Evolutionary conservation across 257 asterid genomes (phyloP), one percentile per base, ranked within the genome.

Genomic region (Forsythia viridissima): DNA sequence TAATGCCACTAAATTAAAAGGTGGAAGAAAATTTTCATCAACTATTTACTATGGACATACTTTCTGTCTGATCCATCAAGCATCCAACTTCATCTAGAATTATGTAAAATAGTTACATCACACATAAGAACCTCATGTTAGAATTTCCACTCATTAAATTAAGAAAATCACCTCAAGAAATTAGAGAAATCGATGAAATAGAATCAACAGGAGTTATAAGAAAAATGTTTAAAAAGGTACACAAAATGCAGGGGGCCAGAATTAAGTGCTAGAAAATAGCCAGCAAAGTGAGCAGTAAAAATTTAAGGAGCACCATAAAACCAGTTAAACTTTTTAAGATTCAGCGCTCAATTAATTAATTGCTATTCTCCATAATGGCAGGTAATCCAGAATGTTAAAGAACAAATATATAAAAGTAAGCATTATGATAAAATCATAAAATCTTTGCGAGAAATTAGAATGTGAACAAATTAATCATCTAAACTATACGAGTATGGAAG

Each of bases 11-110:
- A 24, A 20, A 8, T 10, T 21, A 61, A 24, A 4, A 61, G 38
- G 69, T 2, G 37, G 38, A 21, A 61, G 3, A 46, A 61, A 61
- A 61, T 0, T 0, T 7, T 20, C 1, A 3, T 6, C 6, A 61
- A 21, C 38, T 21, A 9, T 8, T 61, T 21, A 61, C 69, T 24
- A 20, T n/a, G 38, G 38, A 24, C 2, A 0, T 61, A 61, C 8
- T 24, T 70, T 36, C 41, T 11, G 8, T 70, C 77, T 15, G 43
- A 55, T 68, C 40, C 9, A 76, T 48, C 38, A 10, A 66, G 68
- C 80, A 43, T 46, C 69, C 74, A 46, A 59, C 3, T 69, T 78
- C 74, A 69, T 73, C 46, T 20, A n/a, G 55, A 80, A 59, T 37
- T 67, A 24, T 52, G 63, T 48, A 74, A 7, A 77, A 70, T 48